A percentile compares a stretch with the other conserved stretches of the same genome.
These are phyloP conservation scores for Pelargonium exstipulatum DNA, from an alignment of 441 rosid species.

Conservation along the genomic window DNA sequence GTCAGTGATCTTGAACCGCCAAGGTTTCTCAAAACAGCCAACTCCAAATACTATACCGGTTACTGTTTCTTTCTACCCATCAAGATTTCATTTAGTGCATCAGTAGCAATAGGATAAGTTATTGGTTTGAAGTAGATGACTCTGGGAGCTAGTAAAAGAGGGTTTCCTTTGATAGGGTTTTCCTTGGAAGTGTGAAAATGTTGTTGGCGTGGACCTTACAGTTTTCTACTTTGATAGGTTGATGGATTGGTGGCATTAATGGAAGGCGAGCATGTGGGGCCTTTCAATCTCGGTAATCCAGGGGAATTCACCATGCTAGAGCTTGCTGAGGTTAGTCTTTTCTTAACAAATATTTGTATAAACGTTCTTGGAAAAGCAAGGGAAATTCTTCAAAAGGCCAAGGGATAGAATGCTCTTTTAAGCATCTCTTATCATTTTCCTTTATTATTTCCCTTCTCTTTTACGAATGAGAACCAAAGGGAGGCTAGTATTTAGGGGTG, in stretches of 20 bases:
- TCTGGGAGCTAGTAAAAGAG: not conserved
- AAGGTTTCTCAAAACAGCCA: not conserved
- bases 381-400: too few relatives aligned
- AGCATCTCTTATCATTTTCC: not conserved
- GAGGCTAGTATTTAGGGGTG: not conserved
- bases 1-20: too few relatives aligned
- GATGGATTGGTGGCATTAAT: conserved; percentile 84
- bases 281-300: conserved; percentile 93
- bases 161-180: not conserved
- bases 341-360: not conserved
- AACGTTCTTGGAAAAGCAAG: not conserved
- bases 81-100: not conserved
- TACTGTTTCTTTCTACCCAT: not conserved
- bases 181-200: not conserved
- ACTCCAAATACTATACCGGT: not conserved
- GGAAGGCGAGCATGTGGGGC: conserved; percentile 93
- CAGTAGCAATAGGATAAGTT: not conserved
- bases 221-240: conserved; percentile 42
- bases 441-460: not conserved
- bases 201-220: not conserved
- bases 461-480: not conserved
- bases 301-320: conserved; percentile 99
- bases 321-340: conserved; percentile 76
- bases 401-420: not conserved
- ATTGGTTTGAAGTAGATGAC: not conserved